Percentiles rank a stretch among this genome's conserved stretches.
phyloP scores from a whole-genome alignment of 208 protist species.

The Strigomonas culicis region DNA sequence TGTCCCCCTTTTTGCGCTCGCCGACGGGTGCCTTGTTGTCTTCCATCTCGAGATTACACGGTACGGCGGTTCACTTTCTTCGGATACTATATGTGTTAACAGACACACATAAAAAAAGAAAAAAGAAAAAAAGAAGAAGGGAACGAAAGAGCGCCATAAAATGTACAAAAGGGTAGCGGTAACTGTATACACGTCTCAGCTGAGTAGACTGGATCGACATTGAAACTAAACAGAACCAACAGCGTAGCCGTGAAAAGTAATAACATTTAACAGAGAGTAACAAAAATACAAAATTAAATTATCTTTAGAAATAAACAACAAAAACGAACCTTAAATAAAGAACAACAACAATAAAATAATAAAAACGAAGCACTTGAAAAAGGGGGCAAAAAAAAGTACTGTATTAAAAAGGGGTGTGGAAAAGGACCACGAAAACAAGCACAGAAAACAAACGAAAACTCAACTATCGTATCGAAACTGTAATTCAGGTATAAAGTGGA shows the following conservation, averaged over 20 bases:
- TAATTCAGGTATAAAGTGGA: too few species aligned
- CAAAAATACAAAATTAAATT: neutral
- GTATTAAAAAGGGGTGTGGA: neutral
- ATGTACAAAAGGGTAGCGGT: too few species aligned
- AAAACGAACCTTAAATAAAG: neutral
- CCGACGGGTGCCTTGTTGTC: too few species aligned
- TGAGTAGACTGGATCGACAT: too few species aligned
- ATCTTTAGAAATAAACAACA: neutral
- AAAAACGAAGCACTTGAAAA: conserved; percentile 11
- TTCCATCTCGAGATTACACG: neutral
- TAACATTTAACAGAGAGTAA: too few species aligned
- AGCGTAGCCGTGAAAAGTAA: too few species aligned
- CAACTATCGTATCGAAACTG: neutral
- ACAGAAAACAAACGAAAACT: conserved; percentile 18
- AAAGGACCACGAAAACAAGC: neutral
- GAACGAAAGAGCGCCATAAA: too few species aligned
- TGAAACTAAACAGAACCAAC: too few species aligned
- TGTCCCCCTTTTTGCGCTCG: neutral
- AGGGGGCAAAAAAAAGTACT: conserved; percentile 4
- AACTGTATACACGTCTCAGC: too few species aligned
- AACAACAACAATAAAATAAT: neutral
- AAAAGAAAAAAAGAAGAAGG: neutral
- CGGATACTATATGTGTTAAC: too few species aligned
- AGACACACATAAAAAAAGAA: conserved; percentile 7
- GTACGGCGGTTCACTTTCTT: too few species aligned